phyloP scores from a whole-genome alignment of 2,329 filamentous ascomycete genomes.

The Penicillium sp. region DNA sequence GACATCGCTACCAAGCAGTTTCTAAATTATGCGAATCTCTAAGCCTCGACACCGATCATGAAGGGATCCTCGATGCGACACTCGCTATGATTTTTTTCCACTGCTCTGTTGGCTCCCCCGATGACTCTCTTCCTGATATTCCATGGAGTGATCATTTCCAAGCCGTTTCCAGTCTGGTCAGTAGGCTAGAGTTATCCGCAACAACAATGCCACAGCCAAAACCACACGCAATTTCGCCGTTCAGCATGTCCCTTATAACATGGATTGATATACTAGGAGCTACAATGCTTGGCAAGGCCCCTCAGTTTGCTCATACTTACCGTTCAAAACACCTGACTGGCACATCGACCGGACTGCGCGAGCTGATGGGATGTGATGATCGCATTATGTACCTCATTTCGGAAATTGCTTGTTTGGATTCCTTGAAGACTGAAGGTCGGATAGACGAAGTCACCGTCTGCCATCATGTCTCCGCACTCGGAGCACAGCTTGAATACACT shows the following conservation, averaged over 20 bases:
- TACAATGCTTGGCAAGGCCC: constrained; percentile 82
- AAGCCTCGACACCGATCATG: constrained; percentile 73
- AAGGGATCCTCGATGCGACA: constrained; percentile 85
- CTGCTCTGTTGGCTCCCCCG: constrained; percentile 79
- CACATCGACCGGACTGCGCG: constrained; percentile 69
- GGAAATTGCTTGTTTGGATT: constrained; percentile 93
- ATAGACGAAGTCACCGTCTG: constrained; percentile 77
- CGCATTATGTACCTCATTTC: constrained; percentile 97
- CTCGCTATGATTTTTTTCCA: constrained; percentile 96
- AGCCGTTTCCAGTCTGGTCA: constrained; percentile 77
- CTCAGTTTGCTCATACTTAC: constrained; percentile 90
- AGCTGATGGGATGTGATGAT: constrained; percentile 97
- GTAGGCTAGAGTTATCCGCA: no score
- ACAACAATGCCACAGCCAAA: no score
- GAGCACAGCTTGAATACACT: constrained; percentile 79
- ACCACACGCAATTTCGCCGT: no score
- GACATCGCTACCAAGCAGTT: constrained; percentile 84
- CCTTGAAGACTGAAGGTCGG: constrained; percentile 76
- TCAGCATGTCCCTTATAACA: constrained; percentile 84
- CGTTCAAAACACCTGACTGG: constrained; percentile 77
- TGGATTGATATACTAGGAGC: constrained; percentile 98
- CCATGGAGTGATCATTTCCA: constrained; percentile 97
- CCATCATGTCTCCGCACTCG: constrained; percentile 83
- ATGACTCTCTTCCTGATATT: constrained; percentile 83
- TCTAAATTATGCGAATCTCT: constrained; percentile 79